Evolutionary conservation across 352 stramenopile species (phyloP), one percentile per base, ranked within the genome.

Genomic region (Elongisporangium anandrum): DNA sequence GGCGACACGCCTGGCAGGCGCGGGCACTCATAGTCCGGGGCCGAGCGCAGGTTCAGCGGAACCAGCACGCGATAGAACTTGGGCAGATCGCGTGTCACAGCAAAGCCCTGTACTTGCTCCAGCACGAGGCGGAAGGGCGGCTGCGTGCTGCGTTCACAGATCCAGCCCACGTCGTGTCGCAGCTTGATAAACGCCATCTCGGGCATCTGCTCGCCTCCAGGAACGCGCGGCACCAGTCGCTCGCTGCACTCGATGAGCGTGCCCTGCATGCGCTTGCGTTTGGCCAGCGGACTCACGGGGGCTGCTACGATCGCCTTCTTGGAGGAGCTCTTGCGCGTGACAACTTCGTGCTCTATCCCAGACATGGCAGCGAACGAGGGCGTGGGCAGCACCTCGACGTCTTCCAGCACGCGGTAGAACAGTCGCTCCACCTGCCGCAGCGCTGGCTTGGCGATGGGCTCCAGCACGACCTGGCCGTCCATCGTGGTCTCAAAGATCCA

Each of bases 401-500:
- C 75, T 52, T 91, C 71, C 22, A 94, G 60, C 0, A 94, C 81
- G 6, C 77, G 79, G 59, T 90, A 94, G 66, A 94, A 94, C 5
- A 89, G 71, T 26, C 85, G 76, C 52, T 90, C 78, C 19, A 94
- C 85, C 54, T 91, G 80, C 23, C 85, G 76, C 34, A 74, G 66
- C 12, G 75, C 69, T 0, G 81, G 85, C 50, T 85, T 84, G 0
- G 58, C 50, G 59, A 94, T 89, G 1, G 73, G 80, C 22, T 91
- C 80, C 4, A 94, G 61, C 50, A 94, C 85, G 10, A 88, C 60
- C 52, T 94, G 85, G 13, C 85, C 81, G 26, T 94, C 85, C 85
- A 94, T 94, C 4, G 85, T 94, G 6, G 75, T 85, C 63, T 94
- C 85, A 65, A 94, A 94, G 63, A 94, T 88, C 85, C 85, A 94